Evolutionary conservation across 208 protist genomes (phyloP).

Genomic region (Trypanosoma mega): DNA sequence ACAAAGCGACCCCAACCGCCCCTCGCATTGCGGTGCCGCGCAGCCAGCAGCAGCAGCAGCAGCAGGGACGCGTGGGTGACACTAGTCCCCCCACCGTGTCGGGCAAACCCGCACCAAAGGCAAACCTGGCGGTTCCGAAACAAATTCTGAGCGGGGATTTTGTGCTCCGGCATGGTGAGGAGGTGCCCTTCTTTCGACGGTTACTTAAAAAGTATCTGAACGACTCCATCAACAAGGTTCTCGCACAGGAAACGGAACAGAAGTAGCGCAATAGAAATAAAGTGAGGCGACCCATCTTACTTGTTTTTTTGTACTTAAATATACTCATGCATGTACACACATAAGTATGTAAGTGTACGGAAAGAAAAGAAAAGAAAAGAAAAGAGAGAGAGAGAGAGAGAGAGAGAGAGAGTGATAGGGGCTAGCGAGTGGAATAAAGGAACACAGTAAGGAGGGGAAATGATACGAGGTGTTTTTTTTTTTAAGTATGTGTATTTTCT

Average conservation of each 20-base stretch:
- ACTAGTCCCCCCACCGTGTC: no score
- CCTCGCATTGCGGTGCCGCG: no score
- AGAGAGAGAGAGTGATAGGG: no score
- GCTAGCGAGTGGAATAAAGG: neutral
- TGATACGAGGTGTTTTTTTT: no score
- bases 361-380: neutral
- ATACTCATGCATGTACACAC: neutral
- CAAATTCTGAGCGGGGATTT: conserved; percentile 16
- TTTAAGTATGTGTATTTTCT: neutral
- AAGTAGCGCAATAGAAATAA: neutral
- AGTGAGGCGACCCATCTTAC: no score
- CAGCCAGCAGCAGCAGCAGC: no score
- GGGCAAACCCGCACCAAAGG: neutral
- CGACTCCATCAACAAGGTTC: conserved; percentile 10
- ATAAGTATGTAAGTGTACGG: neutral
- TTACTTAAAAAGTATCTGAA: conserved; percentile 13
- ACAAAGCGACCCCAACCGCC: no score
- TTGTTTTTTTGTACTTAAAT: no score
- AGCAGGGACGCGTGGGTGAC: no score
- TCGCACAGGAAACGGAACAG: neutral
- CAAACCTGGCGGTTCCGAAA: neutral
- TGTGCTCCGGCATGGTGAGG: conserved; percentile 15
- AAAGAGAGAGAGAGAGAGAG: neutral
- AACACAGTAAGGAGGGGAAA: no score
- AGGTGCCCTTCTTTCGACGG: conserved; percentile 14